Base-by-base conservation (phyloP, 768 basidiomycete species). In the Rickenella mellea region DNA sequence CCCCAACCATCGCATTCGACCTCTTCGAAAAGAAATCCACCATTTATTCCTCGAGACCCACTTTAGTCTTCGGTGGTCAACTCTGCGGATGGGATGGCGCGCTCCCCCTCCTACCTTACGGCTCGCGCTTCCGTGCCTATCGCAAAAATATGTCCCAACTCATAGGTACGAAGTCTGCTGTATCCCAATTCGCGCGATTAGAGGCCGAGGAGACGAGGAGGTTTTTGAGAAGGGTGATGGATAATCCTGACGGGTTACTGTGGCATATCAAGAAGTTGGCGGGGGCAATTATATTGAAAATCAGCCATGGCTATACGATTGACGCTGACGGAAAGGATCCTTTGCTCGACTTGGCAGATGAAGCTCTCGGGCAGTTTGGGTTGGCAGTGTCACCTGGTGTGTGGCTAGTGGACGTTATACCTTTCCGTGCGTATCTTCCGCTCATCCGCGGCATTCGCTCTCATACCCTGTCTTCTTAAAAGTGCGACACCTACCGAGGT, bases 401-500 rank as follows among this genome's bases (percentile, higher is more conserved):
- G 19, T 45, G 40, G 24, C 24, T 35, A 27, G 44, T 45, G 11
- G 44, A 45, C 30, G 5, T 45, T 8, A 10, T 45, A 12, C 44
- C 44, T 27, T 27, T 28, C 20, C 26, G 44, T 68, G 41, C 39
- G 64, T 59, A 28, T 10, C 38, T 28, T 17, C 11, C 30, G 5
- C 1, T 24, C 24, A 20, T 28, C 24, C n/a, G n/a, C n/a, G n/a
- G n/a, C n/a, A n/a, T n/a, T n/a, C n/a, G n/a, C n/a, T n/a, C n/a
- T n/a, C n/a, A n/a, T n/a, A n/a, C n/a, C n/a, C n/a, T n/a, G n/a
- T n/a, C 33, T 19, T 41, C 4, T 27, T 6, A n/a, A n/a, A n/a
- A 57, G 66, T 86, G 49, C 69, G 68, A 52, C 55, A 73, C 49
- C 53, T 85, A 20, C 85, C 85, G 0, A 51, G 54, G 32, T 85